Evolutionary conservation across 306 rosid genomes (phyloP), one percentile per base, ranked within the genome.

Genomic region (Clitoria ternatea): DNA sequence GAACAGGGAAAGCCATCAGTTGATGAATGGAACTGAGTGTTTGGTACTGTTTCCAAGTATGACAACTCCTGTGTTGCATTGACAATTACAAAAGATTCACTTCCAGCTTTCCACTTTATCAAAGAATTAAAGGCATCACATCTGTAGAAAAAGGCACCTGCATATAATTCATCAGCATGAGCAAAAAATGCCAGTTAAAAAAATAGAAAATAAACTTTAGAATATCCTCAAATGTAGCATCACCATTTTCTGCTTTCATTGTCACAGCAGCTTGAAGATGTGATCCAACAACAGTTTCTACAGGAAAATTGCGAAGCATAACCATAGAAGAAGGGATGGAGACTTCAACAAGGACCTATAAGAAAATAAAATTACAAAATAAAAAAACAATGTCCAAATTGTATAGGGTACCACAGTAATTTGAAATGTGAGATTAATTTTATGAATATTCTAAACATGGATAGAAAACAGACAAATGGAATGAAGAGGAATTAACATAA

Each of bases 271-370:
- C 96, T 78, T 79, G 85, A 72, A 93, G 89, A 84, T 85, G 80
- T 48, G 96, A 87, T 73, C 96, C 96, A 78, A 93, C 89, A 75
- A 85, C 87, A 82, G 97, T 89, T 81, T 93, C 98, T 23, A 93
- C 94, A 54, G 89, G 97, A 79, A 88, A 88, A 72, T 72, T 77
- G 74, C 8, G 88, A 78, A 93, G 91, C 91, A 93, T 82, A 76
- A 76, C 86, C 90, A 93, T 82, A 27, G 97, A 87, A 62, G 85
- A 67, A 32, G 97, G 98, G 45, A 81, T 33, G 12, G 94, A 85
- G 67, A 93, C 98, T 81, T 88, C 96, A 79, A 93, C 77, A 29
- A 80, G 75, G 80, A 93, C 93, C 98, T 92, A 73, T 22, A 54
- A 67, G 24, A 50, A 77, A 76, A 32, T 76, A 3, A 22, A 80